Conservation (phyloP, 306 rosid species). For the Glycine soja region DNA sequence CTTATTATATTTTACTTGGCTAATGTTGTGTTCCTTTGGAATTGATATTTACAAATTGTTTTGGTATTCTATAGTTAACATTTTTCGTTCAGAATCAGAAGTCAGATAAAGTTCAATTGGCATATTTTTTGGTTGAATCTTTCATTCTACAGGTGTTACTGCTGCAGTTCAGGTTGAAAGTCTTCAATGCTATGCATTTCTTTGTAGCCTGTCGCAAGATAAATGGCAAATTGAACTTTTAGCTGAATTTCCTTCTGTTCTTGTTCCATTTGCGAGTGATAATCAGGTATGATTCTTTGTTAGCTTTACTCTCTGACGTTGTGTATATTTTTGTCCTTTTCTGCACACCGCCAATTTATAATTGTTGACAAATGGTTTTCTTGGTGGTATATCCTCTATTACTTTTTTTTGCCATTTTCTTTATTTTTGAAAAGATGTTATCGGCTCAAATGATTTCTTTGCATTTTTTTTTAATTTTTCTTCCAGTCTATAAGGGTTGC, state of each 20-base stretch:
- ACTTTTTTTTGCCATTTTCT: constrained; percentile 25
- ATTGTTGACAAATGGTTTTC: background rate
- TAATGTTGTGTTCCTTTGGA: background rate
- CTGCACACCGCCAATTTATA: background rate
- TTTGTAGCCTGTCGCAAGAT: constrained; percentile 70
- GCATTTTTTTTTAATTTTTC: constrained; percentile 23
- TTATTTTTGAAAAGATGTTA: background rate
- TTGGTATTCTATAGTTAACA: background rate
- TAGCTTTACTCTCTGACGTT: background rate
- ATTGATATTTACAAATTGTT: no score
- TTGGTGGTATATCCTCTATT: background rate
- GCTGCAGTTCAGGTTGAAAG: constrained; percentile 83
- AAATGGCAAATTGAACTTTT: constrained; percentile 66
- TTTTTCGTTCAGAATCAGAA: constrained; percentile 5
- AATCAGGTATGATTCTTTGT: constrained; percentile 61
- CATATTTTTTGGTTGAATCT: constrained; percentile 36
- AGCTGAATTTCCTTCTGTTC: constrained; percentile 80
- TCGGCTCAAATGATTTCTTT: constrained; percentile 28
- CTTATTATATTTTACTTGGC: constrained; percentile 27
- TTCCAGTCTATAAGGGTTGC: constrained; percentile 72
- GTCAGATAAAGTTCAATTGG: constrained; percentile 9
- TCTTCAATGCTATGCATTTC: constrained; percentile 74
- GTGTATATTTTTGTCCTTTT: constrained; percentile 8
- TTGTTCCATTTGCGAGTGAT: constrained; percentile 76
- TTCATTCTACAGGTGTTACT: constrained; percentile 70